Evolutionary conservation across 345 rosid species (phyloP).

Genomic region (Capsella bursapastoris): DNA sequence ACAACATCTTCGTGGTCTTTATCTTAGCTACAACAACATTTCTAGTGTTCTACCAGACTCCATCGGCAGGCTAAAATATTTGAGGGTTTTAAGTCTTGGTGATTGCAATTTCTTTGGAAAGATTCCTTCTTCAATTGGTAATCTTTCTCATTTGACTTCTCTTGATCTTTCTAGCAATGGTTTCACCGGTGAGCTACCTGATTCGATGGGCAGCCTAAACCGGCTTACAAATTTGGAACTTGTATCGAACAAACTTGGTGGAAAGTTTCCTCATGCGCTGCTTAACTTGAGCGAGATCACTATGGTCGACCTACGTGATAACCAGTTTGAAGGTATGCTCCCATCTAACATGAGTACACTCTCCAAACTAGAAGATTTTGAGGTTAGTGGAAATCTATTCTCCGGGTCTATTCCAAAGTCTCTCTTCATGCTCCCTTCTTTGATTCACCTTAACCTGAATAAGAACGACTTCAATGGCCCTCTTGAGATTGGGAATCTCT

Average conservation of each 20-base stretch:
- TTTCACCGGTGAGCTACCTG: slow-evolving; percentile 37
- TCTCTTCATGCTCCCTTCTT: slow-evolving; percentile 21
- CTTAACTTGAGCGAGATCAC: slow-evolving; percentile 2
- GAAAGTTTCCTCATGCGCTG: slow-evolving; percentile 7
- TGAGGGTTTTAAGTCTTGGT: too few relatives aligned
- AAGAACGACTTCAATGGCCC: not conserved
- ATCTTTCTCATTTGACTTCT: slow-evolving; percentile 16
- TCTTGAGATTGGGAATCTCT: slow-evolving; percentile 23
- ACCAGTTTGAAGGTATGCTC: slow-evolving; percentile 27
- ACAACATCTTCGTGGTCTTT: not conserved
- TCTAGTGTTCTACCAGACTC: slow-evolving; percentile 38
- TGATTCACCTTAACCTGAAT: fast-evolving
- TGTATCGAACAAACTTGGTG: not conserved
- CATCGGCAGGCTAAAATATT: not conserved
- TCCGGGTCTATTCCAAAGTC: slow-evolving; percentile 1
- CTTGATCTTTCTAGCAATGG: slow-evolving; percentile 39
- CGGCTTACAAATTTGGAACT: not conserved
- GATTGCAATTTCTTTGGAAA: slow-evolving; percentile 30
- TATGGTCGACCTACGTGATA: not conserved
- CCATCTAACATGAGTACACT: slow-evolving; percentile 36
- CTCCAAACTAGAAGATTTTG: slow-evolving; percentile 1
- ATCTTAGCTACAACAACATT: slow-evolving; percentile 25
- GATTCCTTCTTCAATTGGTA: slow-evolving; percentile 34
- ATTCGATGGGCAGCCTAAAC: not conserved
- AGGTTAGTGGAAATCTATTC: not conserved